Percentiles rank a stretch among this genome's conserved stretches.
Conservation (phyloP, 2,329 filamentous ascomycete species). For the Sarocladiaceae sp. region DNA sequence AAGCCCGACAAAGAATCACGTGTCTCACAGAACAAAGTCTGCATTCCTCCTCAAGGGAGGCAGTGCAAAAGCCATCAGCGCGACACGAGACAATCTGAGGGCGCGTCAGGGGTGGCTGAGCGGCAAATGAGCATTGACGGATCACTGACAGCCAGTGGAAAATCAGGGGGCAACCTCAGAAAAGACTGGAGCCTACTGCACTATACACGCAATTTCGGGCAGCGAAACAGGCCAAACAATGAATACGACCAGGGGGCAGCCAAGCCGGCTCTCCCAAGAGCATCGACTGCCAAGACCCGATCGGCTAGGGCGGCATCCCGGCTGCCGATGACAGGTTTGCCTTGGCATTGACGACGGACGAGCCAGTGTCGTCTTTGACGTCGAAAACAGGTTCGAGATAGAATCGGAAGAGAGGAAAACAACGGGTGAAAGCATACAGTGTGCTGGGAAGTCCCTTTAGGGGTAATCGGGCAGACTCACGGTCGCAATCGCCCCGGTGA, state of each 20-base stretch:
- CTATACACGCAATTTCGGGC: neutral
- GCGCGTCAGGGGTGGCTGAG: constrained; percentile 4
- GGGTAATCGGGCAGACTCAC: neutral
- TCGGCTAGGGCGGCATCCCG: constrained; percentile 9
- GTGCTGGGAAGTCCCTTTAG: neutral
- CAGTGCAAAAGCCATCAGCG: neutral
- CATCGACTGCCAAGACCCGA: constrained; percentile 8
- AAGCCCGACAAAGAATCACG: neutral
- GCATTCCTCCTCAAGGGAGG: neutral
- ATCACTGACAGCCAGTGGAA: too few species aligned
- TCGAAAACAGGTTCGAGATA: neutral
- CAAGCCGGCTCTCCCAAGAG: neutral
- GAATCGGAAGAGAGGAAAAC: neutral
- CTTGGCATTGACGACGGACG: constrained; percentile 2
- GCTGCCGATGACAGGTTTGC: constrained; percentile 7
- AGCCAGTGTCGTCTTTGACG: neutral
- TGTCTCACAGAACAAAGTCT: neutral
- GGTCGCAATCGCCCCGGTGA: neutral
- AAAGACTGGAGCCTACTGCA: neutral
- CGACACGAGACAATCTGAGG: neutral
- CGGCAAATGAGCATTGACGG: constrained; percentile 1
- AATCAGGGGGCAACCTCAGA: too few species aligned
- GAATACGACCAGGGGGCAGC: neutral
- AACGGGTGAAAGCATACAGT: too few species aligned
- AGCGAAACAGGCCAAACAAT: neutral